phyloP scores from a whole-genome alignment of 148 eudicot species.

The Vaccinium darrowii region DNA sequence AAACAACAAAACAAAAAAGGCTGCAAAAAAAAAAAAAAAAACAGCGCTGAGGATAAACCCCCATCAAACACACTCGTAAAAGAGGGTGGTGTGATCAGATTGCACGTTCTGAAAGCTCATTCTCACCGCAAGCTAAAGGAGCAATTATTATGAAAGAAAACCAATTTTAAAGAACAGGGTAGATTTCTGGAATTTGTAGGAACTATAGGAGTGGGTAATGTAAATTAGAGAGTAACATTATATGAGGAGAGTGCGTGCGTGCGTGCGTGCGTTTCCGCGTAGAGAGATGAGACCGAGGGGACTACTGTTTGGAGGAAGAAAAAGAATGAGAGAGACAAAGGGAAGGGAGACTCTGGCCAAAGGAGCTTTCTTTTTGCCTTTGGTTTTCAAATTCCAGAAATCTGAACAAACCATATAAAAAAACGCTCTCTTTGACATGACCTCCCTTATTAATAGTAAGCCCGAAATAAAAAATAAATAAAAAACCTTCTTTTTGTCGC shows the following conservation, averaged over 20 bases:
- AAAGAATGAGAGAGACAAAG: background rate
- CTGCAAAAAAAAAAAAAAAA: no score
- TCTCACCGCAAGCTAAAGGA: no score
- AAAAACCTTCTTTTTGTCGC: background rate
- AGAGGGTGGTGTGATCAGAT: no score
- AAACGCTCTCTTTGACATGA: background rate
- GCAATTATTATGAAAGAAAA: background rate
- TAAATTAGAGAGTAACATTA: background rate
- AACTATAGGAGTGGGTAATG: background rate
- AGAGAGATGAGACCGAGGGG: constrained; percentile 3
- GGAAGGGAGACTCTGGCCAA: background rate
- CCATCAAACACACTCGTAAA: no score
- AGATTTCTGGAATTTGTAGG: background rate
- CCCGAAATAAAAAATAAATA: background rate
- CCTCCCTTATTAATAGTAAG: background rate
- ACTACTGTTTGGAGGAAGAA: background rate
- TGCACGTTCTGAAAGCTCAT: no score
- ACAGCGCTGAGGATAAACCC: no score
- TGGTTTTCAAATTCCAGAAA: background rate
- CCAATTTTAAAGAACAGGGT: background rate
- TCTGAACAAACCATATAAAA: background rate
- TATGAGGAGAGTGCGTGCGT: background rate
- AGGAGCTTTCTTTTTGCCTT: background rate
- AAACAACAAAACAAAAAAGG: no score
- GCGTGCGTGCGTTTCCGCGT: constrained; percentile 7